phyloP scores from a whole-genome alignment of 2,329 filamentous ascomycete species.

The Paraphaeosphaeria minitans region DNA sequence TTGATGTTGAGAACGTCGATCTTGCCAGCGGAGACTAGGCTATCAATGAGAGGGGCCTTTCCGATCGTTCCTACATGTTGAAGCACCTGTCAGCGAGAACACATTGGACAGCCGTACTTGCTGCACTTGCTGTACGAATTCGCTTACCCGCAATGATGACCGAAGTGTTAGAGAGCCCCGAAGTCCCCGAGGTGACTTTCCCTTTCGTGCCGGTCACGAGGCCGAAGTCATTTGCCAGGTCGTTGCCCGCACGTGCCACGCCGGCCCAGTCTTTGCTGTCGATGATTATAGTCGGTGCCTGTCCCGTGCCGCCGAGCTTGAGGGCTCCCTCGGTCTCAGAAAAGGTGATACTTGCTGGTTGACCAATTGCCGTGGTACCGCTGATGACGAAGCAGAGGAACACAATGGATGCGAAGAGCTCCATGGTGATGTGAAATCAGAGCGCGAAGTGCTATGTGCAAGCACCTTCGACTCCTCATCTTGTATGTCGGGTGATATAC shows the following conservation, averaged over 20 bases:
- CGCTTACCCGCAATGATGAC: constrained; percentile 65
- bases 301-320: constrained; percentile 24
- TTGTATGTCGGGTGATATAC: not conserved
- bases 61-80: constrained; percentile 57
- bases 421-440: constrained; percentile 4
- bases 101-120: not conserved
- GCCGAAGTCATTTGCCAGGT: constrained; percentile 69
- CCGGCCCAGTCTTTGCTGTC: constrained; percentile 62
- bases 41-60: constrained; percentile 63
- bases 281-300: constrained; percentile 29
- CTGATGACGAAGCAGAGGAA: constrained; percentile 8
- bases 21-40: constrained; percentile 57
- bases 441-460: not conserved
- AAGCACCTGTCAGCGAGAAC: not conserved
- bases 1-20: constrained; percentile 62
- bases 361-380: constrained; percentile 21
- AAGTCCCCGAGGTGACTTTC: constrained; percentile 32
- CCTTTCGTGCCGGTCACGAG: constrained; percentile 68
- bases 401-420: constrained; percentile 11
- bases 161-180: constrained; percentile 17
- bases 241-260: constrained; percentile 67
- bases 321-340: constrained; percentile 23
- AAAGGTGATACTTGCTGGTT: constrained; percentile 26
- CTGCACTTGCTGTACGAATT: not conserved
- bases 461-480: not conserved